Evolutionary conservation across 139 green algal genomes (phyloP).

Genomic region (Limnomonas spitsbergensis): DNA sequence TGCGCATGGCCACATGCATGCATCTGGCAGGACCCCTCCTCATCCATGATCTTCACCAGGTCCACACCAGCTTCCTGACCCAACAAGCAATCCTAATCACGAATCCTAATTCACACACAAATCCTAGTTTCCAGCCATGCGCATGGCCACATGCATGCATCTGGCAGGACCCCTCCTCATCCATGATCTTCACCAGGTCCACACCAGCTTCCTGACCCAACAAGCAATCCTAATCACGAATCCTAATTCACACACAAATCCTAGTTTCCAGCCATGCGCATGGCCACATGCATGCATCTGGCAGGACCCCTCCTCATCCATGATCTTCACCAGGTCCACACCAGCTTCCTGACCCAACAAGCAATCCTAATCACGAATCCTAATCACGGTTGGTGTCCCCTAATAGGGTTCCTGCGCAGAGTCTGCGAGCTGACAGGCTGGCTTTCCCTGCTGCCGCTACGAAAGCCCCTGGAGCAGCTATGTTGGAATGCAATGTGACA

Average conservation of each 20-base stretch:
- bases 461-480: conserved; percentile 67
- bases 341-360: conserved; percentile 74
- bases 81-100: too few species aligned
- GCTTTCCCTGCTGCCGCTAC: conserved; percentile 65
- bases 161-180: conserved; percentile 78
- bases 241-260: too few species aligned
- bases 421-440: conserved; percentile 79
- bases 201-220: conserved; percentile 64
- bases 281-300: too few species aligned
- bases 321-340: conserved; percentile 61
- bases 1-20: too few species aligned
- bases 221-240: conserved; percentile 51
- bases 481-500: conserved; percentile 53
- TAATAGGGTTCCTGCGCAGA: too few species aligned
- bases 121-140: too few species aligned
- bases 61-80: conserved; percentile 69
- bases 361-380: too few species aligned
- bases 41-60: conserved; percentile 62
- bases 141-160: too few species aligned
- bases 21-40: conserved; percentile 78
- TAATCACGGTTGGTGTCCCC: too few species aligned
- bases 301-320: conserved; percentile 80
- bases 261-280: too few species aligned
- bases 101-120: too few species aligned
- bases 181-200: conserved; percentile 63